A percentile compares a stretch with the other conserved stretches of the same genome.
These are phyloP conservation scores for sunflower (Helianthus annuus) DNA, from an alignment of 129 eudicot genomes.

Conservation along the genomic window HanXRQr2.0-SUNRISE NC_035439.2:130939629-130940128, in stretches of 20 bases:
- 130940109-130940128: background rate
- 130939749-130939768: constrained; percentile 58
- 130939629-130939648: background rate
- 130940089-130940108: constrained; percentile 4
- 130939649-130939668: background rate
- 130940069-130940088: background rate
- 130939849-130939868: constrained; percentile 12
- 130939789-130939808: constrained; percentile 64
- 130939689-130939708: too few species aligned
- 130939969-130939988: too few species aligned
- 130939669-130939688: too few species aligned
- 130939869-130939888: background rate
- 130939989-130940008: background rate
- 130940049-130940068: background rate
- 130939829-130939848: constrained; percentile 78
- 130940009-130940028: too few species aligned
- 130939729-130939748: too few species aligned
- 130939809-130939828: constrained; percentile 88
- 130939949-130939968: too few species aligned
- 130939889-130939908: too few species aligned
- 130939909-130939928: too few species aligned
- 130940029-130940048: background rate
- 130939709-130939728: too few species aligned
- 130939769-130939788: constrained; percentile 57
- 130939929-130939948: too few species aligned